Conservation (phyloP, 345 rosid genomes). For the Excoecaria agallocha region DNA sequence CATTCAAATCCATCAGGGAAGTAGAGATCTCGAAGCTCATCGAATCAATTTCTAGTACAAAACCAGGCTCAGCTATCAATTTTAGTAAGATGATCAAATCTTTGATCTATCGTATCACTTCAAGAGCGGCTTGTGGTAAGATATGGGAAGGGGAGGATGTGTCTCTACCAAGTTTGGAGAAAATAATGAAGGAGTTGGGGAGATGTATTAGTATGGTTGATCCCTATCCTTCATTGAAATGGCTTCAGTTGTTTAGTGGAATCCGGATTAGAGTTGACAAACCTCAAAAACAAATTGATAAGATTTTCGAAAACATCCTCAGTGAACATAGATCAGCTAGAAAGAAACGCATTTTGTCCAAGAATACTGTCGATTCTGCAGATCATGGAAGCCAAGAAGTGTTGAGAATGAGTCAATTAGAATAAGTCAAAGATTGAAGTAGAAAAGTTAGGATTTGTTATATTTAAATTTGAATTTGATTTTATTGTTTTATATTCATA, state of each 20-base stretch:
- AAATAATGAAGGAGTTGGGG: neutral
- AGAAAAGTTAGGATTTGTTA: too few species aligned
- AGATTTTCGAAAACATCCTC: constrained; percentile 9
- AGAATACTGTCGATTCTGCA: too few species aligned
- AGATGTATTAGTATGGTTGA: constrained; percentile 6
- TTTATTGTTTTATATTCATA: too few species aligned
- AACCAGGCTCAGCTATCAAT: neutral
- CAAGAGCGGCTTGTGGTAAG: constrained; percentile 1
- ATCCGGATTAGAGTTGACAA: neutral
- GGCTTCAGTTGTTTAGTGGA: neutral
- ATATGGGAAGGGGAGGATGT: neutral
- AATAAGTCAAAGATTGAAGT: too few species aligned
- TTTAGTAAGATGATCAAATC: neutral
- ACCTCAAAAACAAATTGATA: constrained; percentile 5
- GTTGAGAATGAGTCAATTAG: too few species aligned
- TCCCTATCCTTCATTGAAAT: constrained; percentile 10
- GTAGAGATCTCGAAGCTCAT: neutral
- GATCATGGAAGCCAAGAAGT: neutral
- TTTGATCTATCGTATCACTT: neutral
- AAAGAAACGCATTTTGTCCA: neutral
- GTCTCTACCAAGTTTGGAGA: neutral
- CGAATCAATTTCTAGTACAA: neutral
- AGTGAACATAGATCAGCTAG: constrained; percentile 8
- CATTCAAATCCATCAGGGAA: constrained; percentile 14
- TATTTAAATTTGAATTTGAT: too few species aligned